A percentile compares a stretch with the other conserved stretches of the same genome.
Conservation (phyloP, 306 rosid genomes). For the Lotus japonicus region DNA sequence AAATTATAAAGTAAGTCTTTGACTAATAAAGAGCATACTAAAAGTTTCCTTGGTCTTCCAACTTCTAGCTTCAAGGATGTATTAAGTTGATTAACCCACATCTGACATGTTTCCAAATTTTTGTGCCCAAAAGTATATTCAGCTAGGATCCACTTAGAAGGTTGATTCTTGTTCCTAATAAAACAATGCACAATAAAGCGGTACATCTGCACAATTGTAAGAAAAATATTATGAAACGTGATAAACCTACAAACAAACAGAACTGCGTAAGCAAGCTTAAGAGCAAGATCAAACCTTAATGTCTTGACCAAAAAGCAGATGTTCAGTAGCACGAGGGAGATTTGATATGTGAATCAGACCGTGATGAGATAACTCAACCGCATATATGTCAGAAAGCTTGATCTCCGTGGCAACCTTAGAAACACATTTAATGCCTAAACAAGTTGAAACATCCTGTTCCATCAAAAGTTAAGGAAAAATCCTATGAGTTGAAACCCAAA, state of each 20-base stretch:
- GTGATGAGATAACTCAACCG: constrained; percentile 46
- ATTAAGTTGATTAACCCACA: constrained; percentile 66
- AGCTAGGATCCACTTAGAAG: constrained; percentile 50
- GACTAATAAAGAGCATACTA: constrained; percentile 54
- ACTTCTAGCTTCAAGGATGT: constrained; percentile 40
- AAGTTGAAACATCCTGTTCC: constrained; percentile 58
- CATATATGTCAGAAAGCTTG: constrained; percentile 62
- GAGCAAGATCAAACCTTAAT: constrained; percentile 49
- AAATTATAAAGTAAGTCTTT: constrained; percentile 1
- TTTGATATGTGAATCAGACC: constrained; percentile 41
- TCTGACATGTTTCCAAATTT: constrained; percentile 49
- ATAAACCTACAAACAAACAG: not conserved
- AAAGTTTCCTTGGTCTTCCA: constrained; percentile 76
- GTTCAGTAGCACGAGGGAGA: constrained; percentile 32
- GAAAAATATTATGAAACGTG: constrained; percentile 8
- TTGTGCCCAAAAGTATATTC: constrained; percentile 67
- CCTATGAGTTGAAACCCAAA: not conserved
- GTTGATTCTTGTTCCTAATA: constrained; percentile 45
- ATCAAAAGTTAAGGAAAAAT: constrained; percentile 17
- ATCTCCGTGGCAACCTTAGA: constrained; percentile 44
- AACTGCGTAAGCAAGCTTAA: constrained; percentile 10
- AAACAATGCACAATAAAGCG: constrained; percentile 68
- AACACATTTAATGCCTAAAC: constrained; percentile 53
- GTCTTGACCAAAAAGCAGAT: constrained; percentile 36
- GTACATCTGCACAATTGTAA: constrained; percentile 46